Percentiles rank a stretch among this genome's conserved stretches.
Conservation (phyloP, 140 eudicot genomes). For the Stevia rebaudiana region DNA sequence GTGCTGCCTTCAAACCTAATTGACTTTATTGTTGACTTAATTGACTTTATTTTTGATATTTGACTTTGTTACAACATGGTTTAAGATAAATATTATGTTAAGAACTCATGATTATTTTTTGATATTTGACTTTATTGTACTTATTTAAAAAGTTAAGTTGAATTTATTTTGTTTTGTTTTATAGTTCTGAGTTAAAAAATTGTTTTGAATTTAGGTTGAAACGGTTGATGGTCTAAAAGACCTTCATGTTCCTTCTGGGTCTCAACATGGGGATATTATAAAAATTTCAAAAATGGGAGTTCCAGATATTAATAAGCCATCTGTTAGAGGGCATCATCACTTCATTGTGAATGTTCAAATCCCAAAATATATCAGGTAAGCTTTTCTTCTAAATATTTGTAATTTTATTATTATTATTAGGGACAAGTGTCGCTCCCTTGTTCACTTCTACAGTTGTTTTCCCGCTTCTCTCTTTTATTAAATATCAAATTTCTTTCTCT, state of each 20-base stretch:
- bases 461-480: no score
- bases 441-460: no score
- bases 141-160: neutral
- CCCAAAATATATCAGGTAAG: conserved; percentile 67
- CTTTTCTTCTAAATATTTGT: neutral
- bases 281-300: conserved; percentile 77
- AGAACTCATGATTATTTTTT: no score
- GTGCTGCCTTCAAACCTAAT: no score
- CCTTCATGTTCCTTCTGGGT: conserved; percentile 75
- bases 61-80: neutral
- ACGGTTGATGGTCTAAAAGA: conserved; percentile 82
- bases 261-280: conserved; percentile 69
- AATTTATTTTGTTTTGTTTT: neutral
- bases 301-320: conserved; percentile 66
- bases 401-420: neutral
- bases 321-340: conserved; percentile 78
- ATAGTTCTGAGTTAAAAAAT: neutral
- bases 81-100: neutral
- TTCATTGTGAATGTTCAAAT: conserved; percentile 56
- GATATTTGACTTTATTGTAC: neutral
- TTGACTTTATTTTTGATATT: no score
- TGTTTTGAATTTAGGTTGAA: conserved; percentile 49
- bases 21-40: no score
- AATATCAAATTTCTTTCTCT: no score
- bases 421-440: no score